phyloP scores from a whole-genome alignment of 192 early-diverging fungal genomes.

The Anaeromyces robustus region DNA sequence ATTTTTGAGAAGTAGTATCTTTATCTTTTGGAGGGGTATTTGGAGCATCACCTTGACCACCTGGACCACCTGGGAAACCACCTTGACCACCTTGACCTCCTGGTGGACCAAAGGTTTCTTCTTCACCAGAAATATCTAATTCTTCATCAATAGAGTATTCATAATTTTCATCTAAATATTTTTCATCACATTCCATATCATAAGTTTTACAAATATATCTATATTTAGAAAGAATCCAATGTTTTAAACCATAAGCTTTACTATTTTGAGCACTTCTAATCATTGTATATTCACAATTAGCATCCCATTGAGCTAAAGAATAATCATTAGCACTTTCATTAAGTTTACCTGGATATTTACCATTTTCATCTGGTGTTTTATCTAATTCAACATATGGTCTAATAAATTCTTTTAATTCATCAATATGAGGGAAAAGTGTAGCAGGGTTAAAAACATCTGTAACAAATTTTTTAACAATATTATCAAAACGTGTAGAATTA shows the following conservation, averaged over 20 bases:
- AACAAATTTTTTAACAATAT: background rate
- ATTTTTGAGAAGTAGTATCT: no score
- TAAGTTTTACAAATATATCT: background rate
- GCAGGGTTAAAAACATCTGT: background rate
- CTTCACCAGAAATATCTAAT: background rate
- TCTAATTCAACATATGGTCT: background rate
- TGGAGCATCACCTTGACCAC: background rate
- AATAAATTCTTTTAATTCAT: background rate
- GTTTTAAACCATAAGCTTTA: background rate
- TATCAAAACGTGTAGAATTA: background rate
- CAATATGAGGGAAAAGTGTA: background rate
- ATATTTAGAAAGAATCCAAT: background rate
- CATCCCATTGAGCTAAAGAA: background rate
- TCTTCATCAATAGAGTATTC: background rate
- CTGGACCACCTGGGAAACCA: background rate
- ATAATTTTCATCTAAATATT: background rate
- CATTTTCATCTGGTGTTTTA: background rate
- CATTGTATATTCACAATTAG: background rate
- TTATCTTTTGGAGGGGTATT: no score
- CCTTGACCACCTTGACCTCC: background rate
- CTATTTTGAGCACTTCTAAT: background rate
- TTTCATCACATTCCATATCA: background rate
- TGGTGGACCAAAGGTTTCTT: background rate
- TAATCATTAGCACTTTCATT: background rate
- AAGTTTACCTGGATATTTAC: background rate